Evolutionary conservation across 1,284 basidiomycete genomes (phyloP).

Genomic region (Apiotrichum veenhuisii): DNA sequence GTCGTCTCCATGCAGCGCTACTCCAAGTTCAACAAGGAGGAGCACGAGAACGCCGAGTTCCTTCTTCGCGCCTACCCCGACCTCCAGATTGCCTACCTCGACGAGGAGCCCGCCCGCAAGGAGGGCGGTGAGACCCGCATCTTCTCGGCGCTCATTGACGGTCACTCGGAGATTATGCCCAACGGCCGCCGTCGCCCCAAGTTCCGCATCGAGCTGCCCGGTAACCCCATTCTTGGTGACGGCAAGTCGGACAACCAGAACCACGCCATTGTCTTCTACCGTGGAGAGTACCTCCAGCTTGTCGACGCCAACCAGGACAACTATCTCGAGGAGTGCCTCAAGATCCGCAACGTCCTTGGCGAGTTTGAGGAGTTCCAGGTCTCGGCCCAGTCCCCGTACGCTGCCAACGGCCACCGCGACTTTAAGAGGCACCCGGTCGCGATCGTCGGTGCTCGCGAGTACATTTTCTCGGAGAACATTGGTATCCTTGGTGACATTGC

Average conservation of each 20-base stretch:
- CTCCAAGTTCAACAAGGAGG: conserved; percentile 99
- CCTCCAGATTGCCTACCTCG: conserved; percentile 95
- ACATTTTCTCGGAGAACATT: conserved; percentile 99
- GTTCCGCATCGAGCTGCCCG: conserved; percentile 97
- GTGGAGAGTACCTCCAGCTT: conserved; percentile 96
- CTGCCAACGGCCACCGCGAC: conserved; percentile 78
- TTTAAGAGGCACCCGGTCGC: conserved; percentile 87
- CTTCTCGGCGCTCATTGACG: conserved; percentile 95
- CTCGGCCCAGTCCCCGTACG: conserved; percentile 80
- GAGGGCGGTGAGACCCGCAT: conserved; percentile 93
- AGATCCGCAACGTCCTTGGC: conserved; percentile 96
- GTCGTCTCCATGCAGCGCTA: conserved; percentile 99
- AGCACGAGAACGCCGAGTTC: conserved; percentile 98
- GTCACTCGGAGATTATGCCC: conserved; percentile 91
- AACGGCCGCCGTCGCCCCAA: conserved; percentile 88
- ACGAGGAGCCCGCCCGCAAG: conserved; percentile 89
- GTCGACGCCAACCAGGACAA: conserved; percentile 99
- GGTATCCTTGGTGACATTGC: conserved; percentile 98
- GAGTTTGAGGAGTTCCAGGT: conserved; percentile 95
- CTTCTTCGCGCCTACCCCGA: conserved; percentile 97
- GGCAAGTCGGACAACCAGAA: conserved; percentile 99
- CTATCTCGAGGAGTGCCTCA: conserved; percentile 98
- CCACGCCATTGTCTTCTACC: conserved; percentile 98
- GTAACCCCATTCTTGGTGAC: conserved; percentile 97
- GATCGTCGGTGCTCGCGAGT: conserved; percentile 97